phyloP scores from a whole-genome alignment of 352 stramenopile species.

The Phytophthora sp. region DNA sequence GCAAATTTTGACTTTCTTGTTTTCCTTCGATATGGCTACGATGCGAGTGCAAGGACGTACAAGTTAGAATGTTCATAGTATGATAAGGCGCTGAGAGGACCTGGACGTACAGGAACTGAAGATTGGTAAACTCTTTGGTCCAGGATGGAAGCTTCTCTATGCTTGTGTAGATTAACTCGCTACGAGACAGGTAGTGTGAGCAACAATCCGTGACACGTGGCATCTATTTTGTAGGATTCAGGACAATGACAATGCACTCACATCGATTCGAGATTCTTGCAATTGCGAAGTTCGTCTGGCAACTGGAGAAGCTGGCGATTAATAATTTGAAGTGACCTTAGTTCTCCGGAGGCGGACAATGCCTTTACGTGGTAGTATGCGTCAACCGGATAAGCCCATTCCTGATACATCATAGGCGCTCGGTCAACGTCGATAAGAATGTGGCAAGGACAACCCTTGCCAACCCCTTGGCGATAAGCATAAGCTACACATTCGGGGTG shows the following conservation, averaged over 20 bases:
- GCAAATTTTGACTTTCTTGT: background rate
- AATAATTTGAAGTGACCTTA: conserved; percentile 20
- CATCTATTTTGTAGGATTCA: too few relatives aligned
- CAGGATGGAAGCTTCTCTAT: conserved; percentile 12
- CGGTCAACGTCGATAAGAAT: conserved; percentile 13
- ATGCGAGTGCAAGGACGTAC: too few relatives aligned
- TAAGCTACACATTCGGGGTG: conserved; percentile 7
- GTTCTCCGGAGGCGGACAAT: conserved; percentile 16
- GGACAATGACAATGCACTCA: too few relatives aligned
- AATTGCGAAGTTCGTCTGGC: conserved; percentile 7
- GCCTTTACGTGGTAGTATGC: background rate
- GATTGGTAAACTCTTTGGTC: conserved; percentile 8
- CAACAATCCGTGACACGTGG: too few relatives aligned
- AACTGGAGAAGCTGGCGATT: conserved; percentile 7
- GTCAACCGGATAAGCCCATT: conserved; percentile 14
- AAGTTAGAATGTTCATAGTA: too few relatives aligned
- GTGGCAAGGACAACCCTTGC: background rate
- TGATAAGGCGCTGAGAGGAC: too few relatives aligned
- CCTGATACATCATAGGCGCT: conserved; percentile 2
- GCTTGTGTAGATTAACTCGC: conserved; percentile 11
- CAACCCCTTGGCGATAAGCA: background rate
- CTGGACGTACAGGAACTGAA: conserved; percentile 29
- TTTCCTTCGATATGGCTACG: conserved; percentile 7
- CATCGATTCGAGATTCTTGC: conserved; percentile 8
- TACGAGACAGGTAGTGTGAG: too few relatives aligned